phyloP scores from a whole-genome alignment of 371 early-diverging fungal species.

The Mucor mucedo region DNA sequence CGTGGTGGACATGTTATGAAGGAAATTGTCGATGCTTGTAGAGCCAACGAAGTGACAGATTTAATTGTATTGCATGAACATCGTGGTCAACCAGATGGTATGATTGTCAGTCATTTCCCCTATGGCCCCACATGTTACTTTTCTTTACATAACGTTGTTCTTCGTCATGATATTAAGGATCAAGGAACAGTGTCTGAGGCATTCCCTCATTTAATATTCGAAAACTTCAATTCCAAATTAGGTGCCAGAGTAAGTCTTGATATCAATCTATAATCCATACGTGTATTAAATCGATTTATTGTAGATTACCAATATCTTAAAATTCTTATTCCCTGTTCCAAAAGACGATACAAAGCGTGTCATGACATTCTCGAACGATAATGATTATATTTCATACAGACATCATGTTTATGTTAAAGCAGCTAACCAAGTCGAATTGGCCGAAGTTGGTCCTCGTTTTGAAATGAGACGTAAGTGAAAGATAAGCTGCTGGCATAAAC shows the following conservation, averaged over 20 bases:
- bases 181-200: conserved; percentile 96
- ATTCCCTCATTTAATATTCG: conserved; percentile 94
- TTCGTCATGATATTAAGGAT: conserved; percentile 96
- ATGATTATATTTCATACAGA: conserved; percentile 97
- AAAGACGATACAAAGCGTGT: conserved; percentile 95
- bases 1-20: conserved; percentile 96
- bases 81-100: conserved; percentile 97
- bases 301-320: conserved; percentile 85
- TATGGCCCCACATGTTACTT: conserved; percentile 99
- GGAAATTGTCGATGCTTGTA: conserved; percentile 95
- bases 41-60: conserved; percentile 95
- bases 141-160: conserved; percentile 95
- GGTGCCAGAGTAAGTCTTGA: conserved; percentile 76
- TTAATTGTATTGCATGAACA: conserved; percentile 97
- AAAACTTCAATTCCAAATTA: conserved; percentile 90
- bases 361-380: conserved; percentile 96
- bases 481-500: too few species aligned
- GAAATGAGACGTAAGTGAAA: conserved; percentile 86
- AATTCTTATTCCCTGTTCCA: conserved; percentile 96
- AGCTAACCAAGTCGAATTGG: conserved; percentile 88
- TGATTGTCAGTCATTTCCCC: conserved; percentile 97
- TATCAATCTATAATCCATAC: background rate
- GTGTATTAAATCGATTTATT: too few species aligned
- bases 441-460: conserved; percentile 98
- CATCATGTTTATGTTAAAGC: conserved; percentile 95